Conservation (phyloP, 345 rosid genomes). For the Dovyalis caffra region DNA sequence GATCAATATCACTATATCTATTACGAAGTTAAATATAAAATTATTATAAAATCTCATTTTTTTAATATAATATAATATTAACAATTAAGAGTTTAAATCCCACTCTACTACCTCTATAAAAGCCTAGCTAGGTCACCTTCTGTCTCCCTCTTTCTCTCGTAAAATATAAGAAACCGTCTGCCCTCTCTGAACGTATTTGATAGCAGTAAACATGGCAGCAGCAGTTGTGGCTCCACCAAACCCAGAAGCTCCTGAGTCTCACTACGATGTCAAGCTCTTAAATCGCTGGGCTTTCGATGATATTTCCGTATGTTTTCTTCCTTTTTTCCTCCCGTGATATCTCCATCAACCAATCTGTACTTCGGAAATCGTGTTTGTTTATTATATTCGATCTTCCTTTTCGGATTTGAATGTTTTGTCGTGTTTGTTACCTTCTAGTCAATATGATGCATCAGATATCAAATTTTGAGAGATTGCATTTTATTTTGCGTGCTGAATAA, state of each 20-base stretch:
- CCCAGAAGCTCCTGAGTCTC: constrained; percentile 1
- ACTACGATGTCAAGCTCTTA: constrained; percentile 69
- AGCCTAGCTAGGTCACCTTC: no score
- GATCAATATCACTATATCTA: background rate
- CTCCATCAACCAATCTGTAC: background rate
- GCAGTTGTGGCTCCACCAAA: background rate
- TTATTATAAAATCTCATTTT: no score
- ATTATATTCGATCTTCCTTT: background rate
- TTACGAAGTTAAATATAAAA: no score
- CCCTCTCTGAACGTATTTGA: background rate
- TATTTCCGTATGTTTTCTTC: constrained; percentile 50
- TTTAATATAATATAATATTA: no score
- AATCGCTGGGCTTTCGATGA: constrained; percentile 84
- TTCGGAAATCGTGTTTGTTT: background rate
- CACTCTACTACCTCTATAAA: no score
- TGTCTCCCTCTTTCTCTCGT: background rate
- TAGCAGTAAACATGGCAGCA: constrained; percentile 12
- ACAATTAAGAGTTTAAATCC: no score
- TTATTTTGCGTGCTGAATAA: background rate
- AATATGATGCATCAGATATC: background rate
- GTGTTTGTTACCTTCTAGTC: background rate
- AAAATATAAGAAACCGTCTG: background rate
- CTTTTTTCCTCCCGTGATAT: background rate
- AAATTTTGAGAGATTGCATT: background rate
- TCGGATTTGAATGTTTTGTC: background rate